Conservation (phyloP, 805 yeast species). For the Candida adriatica region DNA sequence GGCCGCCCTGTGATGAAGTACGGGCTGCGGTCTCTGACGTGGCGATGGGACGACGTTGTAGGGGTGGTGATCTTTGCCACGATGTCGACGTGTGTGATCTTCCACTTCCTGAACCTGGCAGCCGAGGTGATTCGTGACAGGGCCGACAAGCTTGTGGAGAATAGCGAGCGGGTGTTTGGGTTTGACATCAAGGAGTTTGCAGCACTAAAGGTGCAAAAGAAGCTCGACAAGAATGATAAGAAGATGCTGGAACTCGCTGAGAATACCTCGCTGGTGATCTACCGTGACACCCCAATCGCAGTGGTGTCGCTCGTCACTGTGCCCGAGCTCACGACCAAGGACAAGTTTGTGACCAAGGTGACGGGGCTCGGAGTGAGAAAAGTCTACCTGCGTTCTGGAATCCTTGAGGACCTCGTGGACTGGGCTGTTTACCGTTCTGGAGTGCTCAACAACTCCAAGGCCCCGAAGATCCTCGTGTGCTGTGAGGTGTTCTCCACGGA, state of each 20-base stretch:
- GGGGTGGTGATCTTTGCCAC: constrained; percentile 33
- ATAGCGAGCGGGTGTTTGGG: constrained; percentile 40
- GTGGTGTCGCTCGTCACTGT: constrained; percentile 39
- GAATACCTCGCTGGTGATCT: constrained; percentile 49
- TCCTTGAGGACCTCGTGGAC: constrained; percentile 54
- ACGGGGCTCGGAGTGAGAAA: constrained; percentile 58
- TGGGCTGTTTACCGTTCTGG: constrained; percentile 50
- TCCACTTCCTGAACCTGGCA: constrained; percentile 33
- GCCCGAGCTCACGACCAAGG: constrained; percentile 34
- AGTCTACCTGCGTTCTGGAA: constrained; percentile 59
- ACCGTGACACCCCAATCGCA: constrained; percentile 71
- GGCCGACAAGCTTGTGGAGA: constrained; percentile 30
- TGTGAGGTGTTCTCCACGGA: constrained; percentile 52
- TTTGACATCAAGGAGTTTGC: constrained; percentile 43
- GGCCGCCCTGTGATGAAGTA: constrained; percentile 11
- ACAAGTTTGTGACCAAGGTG: constrained; percentile 43
- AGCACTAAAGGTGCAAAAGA: constrained; percentile 18
- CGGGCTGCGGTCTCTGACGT: constrained; percentile 13
- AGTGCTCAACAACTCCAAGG: constrained; percentile 29
- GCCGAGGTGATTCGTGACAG: constrained; percentile 42
- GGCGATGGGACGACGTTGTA: constrained; percentile 15
- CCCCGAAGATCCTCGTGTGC: constrained; percentile 30
- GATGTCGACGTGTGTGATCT: constrained; percentile 31
- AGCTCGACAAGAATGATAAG: constrained; percentile 16
- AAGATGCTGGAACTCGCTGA: constrained; percentile 31